Evolutionary conservation across 345 rosid species (phyloP), one percentile per base, ranked within the genome.

Genomic region (Populus simonii): DNA sequence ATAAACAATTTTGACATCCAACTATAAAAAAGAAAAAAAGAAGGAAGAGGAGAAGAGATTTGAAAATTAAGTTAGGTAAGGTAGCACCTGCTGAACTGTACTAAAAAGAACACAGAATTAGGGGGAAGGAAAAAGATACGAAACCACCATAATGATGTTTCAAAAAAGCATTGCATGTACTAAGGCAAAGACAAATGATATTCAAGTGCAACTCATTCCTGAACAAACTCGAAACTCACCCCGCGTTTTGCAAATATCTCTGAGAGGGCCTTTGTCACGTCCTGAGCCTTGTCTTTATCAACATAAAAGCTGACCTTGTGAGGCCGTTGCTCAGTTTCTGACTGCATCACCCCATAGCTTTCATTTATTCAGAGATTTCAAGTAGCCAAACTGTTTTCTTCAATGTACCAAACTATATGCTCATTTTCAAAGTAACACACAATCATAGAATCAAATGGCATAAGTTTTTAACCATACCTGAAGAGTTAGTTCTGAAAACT

Each of bases 251-350:
- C 81, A 39, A 94, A 85, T 79, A 82, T 75, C 79, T 83, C 88
- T 18, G 97, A 87, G n/a, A 96, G 88, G 33, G 77, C 78, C 86
- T 89, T 86, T 12, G 81, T 89, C 72, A 96, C 89, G 23, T 69
- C 76, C 74, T 87, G 89, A 73, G 99, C 99, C 90, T 91, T 94
- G 76, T 71, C 82, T 82, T 94, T 96, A 53, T 91, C 91, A 76
- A 94, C 93, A 39, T 87, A 90, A 86, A 91, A 96, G 91, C 99
- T 96, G 73, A 94, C 85, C 86, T 96, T 96, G 84, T 96, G 97
- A 0, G 94, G 92, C 41, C 98, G 85, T 84, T 88, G 97, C 88
- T 96, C 98, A 66, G 94, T 90, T 79, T 94, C 97, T 8, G 97
- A 81, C 99, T 96, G 82, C 87, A 87, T 66, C 38, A 59, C 7